phyloP scores from a whole-genome alignment of 805 yeast genomes.

The Maudiozyma turicensis region DNA sequence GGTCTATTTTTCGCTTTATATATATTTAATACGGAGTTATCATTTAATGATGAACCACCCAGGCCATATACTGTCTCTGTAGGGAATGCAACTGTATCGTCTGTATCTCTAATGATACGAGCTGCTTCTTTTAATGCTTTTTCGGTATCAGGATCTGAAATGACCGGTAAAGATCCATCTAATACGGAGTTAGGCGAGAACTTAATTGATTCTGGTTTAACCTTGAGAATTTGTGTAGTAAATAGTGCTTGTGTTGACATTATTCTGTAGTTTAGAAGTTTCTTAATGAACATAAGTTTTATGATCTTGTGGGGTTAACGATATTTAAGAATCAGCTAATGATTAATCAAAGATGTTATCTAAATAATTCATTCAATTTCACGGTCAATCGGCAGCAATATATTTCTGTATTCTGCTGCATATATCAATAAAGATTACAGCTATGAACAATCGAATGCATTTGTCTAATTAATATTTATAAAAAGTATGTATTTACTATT shows the following conservation, averaged over 20 bases:
- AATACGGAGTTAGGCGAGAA: constrained; percentile 33
- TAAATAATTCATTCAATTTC: no score
- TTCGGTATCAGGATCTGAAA: constrained; percentile 45
- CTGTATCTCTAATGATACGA: constrained; percentile 36
- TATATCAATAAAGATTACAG: background rate
- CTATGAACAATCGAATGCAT: background rate
- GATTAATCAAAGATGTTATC: no score
- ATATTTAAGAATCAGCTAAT: no score
- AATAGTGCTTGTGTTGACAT: constrained; percentile 6
- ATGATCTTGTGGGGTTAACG: background rate
- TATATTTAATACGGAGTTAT: constrained; percentile 64
- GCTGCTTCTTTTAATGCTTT: constrained; percentile 51
- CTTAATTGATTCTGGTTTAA: constrained; percentile 41
- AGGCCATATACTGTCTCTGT: constrained; percentile 96
- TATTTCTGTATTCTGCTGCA: background rate
- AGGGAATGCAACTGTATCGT: constrained; percentile 80
- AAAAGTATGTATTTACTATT: background rate
- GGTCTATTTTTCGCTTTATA: constrained; percentile 90
- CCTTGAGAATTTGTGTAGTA: constrained; percentile 41
- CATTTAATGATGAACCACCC: constrained; percentile 76
- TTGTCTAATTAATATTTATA: background rate
- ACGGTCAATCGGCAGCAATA: background rate
- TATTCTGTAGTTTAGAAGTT: background rate
- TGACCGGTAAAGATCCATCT: constrained; percentile 33
- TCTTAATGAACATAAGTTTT: constrained; percentile 2